Evolutionary conservation across 345 rosid species (phyloP).

Genomic region (Linum usitatissimum): DNA sequence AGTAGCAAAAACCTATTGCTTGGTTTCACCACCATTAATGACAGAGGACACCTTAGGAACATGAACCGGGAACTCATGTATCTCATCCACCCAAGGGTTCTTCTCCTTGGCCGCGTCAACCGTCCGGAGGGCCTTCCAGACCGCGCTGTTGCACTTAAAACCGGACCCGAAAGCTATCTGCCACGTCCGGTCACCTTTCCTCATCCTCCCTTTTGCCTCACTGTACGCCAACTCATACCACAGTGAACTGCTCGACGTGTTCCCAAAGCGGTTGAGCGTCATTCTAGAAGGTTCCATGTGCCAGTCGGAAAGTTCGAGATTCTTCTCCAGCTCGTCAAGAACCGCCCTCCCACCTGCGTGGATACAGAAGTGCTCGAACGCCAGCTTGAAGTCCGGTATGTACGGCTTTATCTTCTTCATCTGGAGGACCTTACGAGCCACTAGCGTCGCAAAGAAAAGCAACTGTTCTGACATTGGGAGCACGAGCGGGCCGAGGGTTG

Average conservation of each 20-base stretch:
- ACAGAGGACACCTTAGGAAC: constrained; percentile 2
- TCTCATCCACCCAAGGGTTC: constrained; percentile 6
- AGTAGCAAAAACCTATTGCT: neutral
- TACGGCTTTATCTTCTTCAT: constrained; percentile 3
- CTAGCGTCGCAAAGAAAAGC: constrained; percentile 6
- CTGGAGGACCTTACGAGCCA: neutral
- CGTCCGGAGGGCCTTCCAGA: neutral
- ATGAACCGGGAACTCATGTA: constrained; percentile 1
- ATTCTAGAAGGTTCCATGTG: constrained; percentile 5
- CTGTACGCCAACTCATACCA: constrained; percentile 4
- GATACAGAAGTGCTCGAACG: constrained; percentile 8
- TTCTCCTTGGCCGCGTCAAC: constrained; percentile 2
- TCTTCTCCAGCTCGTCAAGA: constrained; percentile 5
- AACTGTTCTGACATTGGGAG: constrained; percentile 18
- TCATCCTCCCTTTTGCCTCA: constrained; percentile 3
- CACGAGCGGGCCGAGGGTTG: constrained; percentile 15
- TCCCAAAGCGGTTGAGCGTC: constrained; percentile 2
- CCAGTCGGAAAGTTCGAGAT: constrained; percentile 1
- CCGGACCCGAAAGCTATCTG: constrained; percentile 6
- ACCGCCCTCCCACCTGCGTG: constrained; percentile 2
- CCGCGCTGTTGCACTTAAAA: constrained; percentile 3
- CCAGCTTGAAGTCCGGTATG: constrained; percentile 6
- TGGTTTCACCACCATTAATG: neutral
- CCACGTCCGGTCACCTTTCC: neutral
- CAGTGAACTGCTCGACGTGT: constrained; percentile 3